phyloP scores from a whole-genome alignment of 768 basidiomycete genomes.

The Polyporus arcularius region DNA sequence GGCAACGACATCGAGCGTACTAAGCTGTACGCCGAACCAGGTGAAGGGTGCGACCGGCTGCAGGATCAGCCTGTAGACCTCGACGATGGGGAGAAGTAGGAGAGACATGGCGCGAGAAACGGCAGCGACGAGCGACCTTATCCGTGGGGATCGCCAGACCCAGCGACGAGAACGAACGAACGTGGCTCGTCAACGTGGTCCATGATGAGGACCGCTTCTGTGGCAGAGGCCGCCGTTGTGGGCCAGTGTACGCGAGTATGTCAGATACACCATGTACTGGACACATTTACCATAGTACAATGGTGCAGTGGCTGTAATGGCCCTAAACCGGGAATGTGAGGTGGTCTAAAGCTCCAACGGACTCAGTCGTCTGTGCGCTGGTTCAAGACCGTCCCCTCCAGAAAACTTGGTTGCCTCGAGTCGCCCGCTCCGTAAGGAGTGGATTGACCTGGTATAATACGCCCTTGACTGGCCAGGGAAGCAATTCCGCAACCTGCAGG shows the following conservation, averaged over 20 bases:
- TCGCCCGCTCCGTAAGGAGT: slow-evolving; percentile 62
- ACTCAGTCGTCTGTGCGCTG: slow-evolving; percentile 72
- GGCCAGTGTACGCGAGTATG: neutral
- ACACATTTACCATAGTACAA: too few relatives aligned
- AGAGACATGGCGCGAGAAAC: slow-evolving; percentile 32
- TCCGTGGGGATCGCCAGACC: neutral
- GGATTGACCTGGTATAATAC: slow-evolving; percentile 79
- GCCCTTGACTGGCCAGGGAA: slow-evolving; percentile 87
- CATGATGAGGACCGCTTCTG: neutral
- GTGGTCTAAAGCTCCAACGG: slow-evolving; percentile 60
- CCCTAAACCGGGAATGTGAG: slow-evolving; percentile 81
- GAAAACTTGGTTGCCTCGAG: slow-evolving; percentile 89
- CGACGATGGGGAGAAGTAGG: slow-evolving; percentile 43
- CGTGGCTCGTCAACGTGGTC: neutral
- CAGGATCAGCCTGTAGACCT: slow-evolving; percentile 53
- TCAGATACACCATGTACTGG: too few relatives aligned
- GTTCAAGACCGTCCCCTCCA: slow-evolving; percentile 93
- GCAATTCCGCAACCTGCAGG: slow-evolving; percentile 90
- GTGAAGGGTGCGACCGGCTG: slow-evolving; percentile 65
- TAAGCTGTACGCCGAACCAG: slow-evolving; percentile 62
- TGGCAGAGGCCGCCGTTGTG: neutral
- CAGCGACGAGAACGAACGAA: neutral
- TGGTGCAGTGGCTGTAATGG: slow-evolving; percentile 82
- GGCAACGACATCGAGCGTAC: slow-evolving; percentile 66
- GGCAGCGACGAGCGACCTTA: neutral